These are phyloP conservation scores for Yarrowia yakushimensis DNA, from an alignment of 805 yeast genomes.

Conservation along the genomic window DNA sequence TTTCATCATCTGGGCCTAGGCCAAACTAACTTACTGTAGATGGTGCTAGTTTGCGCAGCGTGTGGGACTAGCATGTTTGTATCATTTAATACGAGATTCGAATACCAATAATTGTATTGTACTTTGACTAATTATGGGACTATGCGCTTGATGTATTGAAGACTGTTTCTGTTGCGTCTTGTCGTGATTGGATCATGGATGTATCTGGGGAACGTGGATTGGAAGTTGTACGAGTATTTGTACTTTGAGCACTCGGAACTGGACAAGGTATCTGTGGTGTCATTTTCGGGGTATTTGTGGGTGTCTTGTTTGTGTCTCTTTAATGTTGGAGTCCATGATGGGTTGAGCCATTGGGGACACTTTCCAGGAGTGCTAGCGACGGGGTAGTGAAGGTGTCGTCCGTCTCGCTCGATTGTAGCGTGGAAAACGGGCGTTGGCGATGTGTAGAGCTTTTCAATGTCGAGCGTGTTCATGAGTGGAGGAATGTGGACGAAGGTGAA, in stretches of 20 bases:
- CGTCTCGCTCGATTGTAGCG: neutral
- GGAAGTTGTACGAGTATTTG: neutral
- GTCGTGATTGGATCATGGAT: neutral
- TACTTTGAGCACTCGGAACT: neutral
- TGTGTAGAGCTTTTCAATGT: neutral
- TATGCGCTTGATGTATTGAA: neutral
- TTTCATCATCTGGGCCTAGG: constrained; percentile 13
- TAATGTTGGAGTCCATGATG: neutral
- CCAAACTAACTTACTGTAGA: constrained; percentile 15
- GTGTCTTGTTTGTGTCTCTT: no score
- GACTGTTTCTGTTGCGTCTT: neutral
- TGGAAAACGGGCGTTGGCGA: neutral
- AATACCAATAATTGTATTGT: neutral
- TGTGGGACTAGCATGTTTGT: constrained; percentile 13
- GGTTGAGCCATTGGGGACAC: neutral
- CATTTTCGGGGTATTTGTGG: neutral
- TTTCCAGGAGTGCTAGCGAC: neutral
- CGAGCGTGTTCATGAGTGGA: neutral
- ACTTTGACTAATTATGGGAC: no score
- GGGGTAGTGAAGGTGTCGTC: neutral
- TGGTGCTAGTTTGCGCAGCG: constrained; percentile 4
- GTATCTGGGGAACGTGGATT: neutral
- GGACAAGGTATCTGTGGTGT: neutral
- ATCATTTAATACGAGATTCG: constrained; percentile 11
- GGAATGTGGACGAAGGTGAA: neutral